Conservation (phyloP, 306 rosid genomes). For the Lathyrus sativus region DNA sequence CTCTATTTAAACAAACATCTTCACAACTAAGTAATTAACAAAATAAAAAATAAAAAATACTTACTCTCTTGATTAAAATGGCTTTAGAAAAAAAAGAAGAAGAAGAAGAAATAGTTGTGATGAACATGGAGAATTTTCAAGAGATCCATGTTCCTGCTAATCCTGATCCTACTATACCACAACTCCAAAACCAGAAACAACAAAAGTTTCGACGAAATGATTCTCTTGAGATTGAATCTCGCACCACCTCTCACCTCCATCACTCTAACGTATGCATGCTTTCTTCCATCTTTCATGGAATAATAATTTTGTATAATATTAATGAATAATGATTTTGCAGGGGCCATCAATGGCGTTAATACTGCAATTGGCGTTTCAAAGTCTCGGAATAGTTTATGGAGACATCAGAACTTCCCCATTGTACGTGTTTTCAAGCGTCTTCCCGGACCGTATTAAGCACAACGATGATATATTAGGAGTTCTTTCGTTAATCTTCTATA, state of each 20-base stretch:
- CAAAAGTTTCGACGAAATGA: constrained; percentile 21
- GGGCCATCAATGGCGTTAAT: constrained; percentile 18
- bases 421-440: constrained; percentile 55
- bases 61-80: constrained; percentile 1
- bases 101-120: background rate
- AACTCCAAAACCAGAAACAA: background rate
- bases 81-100: background rate
- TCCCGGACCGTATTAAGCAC: constrained; percentile 47
- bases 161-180: background rate
- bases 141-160: background rate
- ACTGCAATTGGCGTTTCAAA: constrained; percentile 67
- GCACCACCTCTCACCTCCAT: constrained; percentile 7
- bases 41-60: background rate
- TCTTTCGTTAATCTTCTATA: constrained; percentile 57
- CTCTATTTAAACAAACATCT: constrained; percentile 11
- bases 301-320: too few relatives aligned
- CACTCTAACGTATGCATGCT: constrained; percentile 15
- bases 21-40: background rate
- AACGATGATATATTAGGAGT: constrained; percentile 66
- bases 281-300: background rate
- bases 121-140: constrained; percentile 2
- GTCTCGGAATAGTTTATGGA: constrained; percentile 72
- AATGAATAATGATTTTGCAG: background rate
- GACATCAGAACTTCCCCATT: constrained; percentile 76
- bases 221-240: constrained; percentile 36